phyloP scores from a whole-genome alignment of 441 rosid genomes.

The Euphorbia schlechtendalii region DNA sequence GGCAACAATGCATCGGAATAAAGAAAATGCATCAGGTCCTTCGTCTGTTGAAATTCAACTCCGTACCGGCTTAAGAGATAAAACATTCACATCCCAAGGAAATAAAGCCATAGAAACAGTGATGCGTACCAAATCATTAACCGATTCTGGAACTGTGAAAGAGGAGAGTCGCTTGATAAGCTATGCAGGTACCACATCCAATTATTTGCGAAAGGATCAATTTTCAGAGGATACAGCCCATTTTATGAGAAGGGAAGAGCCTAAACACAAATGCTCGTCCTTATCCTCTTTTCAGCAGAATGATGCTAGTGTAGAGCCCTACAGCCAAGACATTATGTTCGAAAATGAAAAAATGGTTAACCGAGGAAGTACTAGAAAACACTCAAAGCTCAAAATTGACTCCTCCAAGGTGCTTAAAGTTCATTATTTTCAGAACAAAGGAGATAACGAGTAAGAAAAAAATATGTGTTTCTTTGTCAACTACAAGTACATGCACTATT shows the following conservation, averaged over 20 bases:
- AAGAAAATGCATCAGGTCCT: not conserved
- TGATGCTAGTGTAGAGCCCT: constrained; percentile 6
- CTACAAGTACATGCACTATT: not conserved
- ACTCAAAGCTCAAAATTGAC: not conserved
- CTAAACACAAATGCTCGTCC: not conserved
- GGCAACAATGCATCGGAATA: not conserved
- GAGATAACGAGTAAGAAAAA: constrained; percentile 8
- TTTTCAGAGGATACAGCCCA: not conserved
- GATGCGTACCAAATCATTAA: not conserved
- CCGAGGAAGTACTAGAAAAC: not conserved
- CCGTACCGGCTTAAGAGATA: not conserved
- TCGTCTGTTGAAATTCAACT: not conserved
- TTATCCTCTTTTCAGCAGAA: constrained; percentile 11
- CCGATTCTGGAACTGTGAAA: not conserved
- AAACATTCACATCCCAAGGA: not conserved
- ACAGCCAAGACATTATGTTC: constrained; percentile 10
- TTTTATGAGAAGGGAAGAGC: not conserved
- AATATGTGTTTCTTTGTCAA: not conserved
- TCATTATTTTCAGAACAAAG: not conserved
- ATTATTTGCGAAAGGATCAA: constrained; percentile 4
- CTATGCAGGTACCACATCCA: not conserved
- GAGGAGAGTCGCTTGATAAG: not conserved
- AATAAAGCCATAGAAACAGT: not conserved
- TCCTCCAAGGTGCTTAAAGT: not conserved
- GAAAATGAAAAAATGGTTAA: constrained; percentile 5